These are phyloP conservation scores for Picea glauca DNA, from an alignment of 75 land plant genomes.

Conservation along the genomic window DNA sequence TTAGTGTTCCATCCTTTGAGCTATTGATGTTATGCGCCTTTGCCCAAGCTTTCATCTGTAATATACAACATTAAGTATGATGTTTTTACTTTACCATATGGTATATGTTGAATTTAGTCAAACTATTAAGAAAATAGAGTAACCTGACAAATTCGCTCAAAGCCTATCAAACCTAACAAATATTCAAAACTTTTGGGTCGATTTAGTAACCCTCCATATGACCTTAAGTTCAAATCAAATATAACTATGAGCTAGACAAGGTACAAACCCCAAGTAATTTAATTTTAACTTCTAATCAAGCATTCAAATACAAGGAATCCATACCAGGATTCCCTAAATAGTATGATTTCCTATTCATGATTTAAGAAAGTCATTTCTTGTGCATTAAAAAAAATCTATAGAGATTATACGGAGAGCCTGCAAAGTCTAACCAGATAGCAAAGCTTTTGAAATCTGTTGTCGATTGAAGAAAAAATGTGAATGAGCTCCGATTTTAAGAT, in stretches of 20 bases:
- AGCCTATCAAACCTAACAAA: neutral
- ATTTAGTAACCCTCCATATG: neutral
- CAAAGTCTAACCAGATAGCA: slow-evolving; percentile 56
- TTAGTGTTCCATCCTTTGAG: slow-evolving; percentile 68
- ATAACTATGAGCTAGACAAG: neutral
- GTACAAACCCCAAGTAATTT: neutral
- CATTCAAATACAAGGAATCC: neutral
- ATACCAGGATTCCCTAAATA: no score
- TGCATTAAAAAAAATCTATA: neutral
- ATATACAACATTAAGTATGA: neutral
- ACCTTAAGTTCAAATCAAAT: neutral
- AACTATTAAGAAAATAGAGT: neutral
- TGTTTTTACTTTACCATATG: neutral
- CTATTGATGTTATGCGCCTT: slow-evolving; percentile 70
- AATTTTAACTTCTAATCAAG: neutral
- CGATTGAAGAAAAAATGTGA: slow-evolving; percentile 49
- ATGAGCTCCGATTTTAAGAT: slow-evolving; percentile 56
- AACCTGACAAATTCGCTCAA: neutral
- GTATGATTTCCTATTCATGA: neutral
- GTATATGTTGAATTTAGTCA: neutral
- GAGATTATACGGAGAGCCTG: neutral
- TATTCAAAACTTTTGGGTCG: neutral
- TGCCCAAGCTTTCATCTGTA: slow-evolving; percentile 84
- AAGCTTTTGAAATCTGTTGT: slow-evolving; percentile 67
- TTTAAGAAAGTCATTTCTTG: neutral